Base-by-base conservation (phyloP, 805 yeast species). In the Yarrowia divulgata region DNA sequence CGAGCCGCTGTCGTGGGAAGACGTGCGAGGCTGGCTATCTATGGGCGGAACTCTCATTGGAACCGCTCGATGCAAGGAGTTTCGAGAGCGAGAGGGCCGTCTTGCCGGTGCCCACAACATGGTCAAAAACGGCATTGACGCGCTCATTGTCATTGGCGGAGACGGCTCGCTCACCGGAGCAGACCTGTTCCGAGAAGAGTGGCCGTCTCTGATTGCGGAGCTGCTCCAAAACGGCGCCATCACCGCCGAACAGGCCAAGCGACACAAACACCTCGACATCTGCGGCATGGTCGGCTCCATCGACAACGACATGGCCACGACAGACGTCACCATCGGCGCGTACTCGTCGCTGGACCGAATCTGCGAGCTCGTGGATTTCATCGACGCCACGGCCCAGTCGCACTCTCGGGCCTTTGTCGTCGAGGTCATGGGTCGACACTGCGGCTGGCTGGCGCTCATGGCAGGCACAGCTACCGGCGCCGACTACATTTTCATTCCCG, bases 101-200 rank as follows among this genome's bases (percentile, higher is more conserved):
- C 84, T 91, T 71, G 80, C 80, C 68, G 97, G 93, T 29, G 95
- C 97, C 70, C 87, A 88, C 76, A 90, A 95, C 77, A 84, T 95
- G 87, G 88, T 95, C 74, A 81, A 83, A 14, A 86, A 88, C 75
- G 98, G 98, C 71, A 93, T 95, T 72, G 98, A 95, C 76, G 98
- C 97, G 1, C 83, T 95, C 70, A 88, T 95, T 71, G 98, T 95
- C 16, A 91, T 97, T 81, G 99, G 99, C 76, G 99, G 99, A 82
- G 99, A 95, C 79, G 99, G 99, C 66, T 93, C 98, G 0, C 84
- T 95, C 71, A 95, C 99, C 0, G 99, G 99, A 76, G 99, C 99
- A 14, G 98, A 95, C 79, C 81, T 90, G 73, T 93, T 95, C 84
- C 87, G 99, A 78, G 79, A 87, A 40, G 99, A 95, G 79, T 95